Evolutionary conservation across 306 rosid genomes (phyloP).

Genomic region (Fragaria ananassa): DNA sequence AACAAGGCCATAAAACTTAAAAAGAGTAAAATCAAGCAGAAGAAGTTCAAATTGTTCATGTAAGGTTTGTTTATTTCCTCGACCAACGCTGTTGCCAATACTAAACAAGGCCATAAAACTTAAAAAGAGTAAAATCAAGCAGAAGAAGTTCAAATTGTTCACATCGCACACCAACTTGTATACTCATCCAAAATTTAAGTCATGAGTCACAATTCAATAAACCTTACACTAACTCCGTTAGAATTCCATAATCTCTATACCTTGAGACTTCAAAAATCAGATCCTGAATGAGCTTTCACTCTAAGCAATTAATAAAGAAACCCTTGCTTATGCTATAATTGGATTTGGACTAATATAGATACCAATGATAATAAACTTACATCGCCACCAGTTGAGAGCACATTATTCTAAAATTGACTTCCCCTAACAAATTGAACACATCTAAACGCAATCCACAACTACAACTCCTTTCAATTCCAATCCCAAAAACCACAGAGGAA

Average conservation of each 20-base stretch:
- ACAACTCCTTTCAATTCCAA: neutral
- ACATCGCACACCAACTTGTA: neutral
- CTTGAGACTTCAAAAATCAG: neutral
- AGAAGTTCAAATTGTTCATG: neutral
- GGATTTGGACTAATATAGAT: neutral
- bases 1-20: neutral
- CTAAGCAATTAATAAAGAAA: neutral
- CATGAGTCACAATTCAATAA: neutral
- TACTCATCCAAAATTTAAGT: neutral
- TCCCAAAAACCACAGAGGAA: slow-evolving; percentile 5
- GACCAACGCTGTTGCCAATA: neutral
- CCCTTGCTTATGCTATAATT: neutral
- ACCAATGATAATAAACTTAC: neutral
- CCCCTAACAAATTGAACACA: neutral
- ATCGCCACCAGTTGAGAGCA: neutral
- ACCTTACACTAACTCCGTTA: neutral
- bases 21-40: neutral
- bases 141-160: neutral
- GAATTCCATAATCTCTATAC: neutral
- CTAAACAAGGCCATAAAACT: neutral
- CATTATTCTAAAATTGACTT: neutral
- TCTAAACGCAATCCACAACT: neutral
- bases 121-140: neutral
- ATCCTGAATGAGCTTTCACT: neutral
- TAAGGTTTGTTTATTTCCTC: neutral